A percentile compares a stretch with the other conserved stretches of the same genome.
phyloP scores from a whole-genome alignment of 768 basidiomycete species.

The Hortiboletus campestris region DNA sequence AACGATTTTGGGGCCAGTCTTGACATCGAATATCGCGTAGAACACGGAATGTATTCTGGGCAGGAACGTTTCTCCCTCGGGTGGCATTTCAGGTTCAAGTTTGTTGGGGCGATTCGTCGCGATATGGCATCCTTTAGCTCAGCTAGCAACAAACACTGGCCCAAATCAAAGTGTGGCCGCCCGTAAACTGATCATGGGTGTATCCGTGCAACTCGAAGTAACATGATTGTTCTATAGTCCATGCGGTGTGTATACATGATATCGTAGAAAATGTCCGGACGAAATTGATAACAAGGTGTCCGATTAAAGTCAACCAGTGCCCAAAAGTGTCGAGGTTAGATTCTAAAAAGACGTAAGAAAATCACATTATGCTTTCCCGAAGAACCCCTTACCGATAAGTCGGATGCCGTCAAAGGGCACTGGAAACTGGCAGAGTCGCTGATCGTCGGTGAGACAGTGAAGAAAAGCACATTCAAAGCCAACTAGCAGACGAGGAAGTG shows the following conservation, averaged over 20 bases:
- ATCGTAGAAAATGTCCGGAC: slow-evolving; percentile 4
- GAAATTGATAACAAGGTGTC: not conserved
- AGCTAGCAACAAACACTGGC: not conserved
- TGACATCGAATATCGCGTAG: slow-evolving; percentile 88
- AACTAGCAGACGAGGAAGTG: slow-evolving; percentile 40
- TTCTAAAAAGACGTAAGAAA: slow-evolving; percentile 20
- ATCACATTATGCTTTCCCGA: not conserved
- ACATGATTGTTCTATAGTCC: slow-evolving; percentile 13
- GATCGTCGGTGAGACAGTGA: slow-evolving; percentile 66
- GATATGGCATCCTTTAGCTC: not conserved
- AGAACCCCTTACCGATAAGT: slow-evolving; percentile 19
- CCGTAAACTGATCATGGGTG: not conserved
- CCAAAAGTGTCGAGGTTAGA: slow-evolving; percentile 16
- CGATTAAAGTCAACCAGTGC: not conserved
- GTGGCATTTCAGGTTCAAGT: slow-evolving; percentile 32
- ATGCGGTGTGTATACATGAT: slow-evolving; percentile 17
- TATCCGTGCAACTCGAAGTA: not conserved
- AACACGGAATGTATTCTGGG: slow-evolving; percentile 85
- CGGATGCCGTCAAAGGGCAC: slow-evolving; percentile 54
- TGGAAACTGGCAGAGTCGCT: slow-evolving; percentile 57
- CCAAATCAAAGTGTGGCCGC: not conserved
- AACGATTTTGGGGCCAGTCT: slow-evolving; percentile 83
- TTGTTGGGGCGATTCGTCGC: not conserved
- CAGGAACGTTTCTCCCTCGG: slow-evolving; percentile 66
- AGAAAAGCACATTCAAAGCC: slow-evolving; percentile 59